Evolutionary conservation across 352 stramenopile species (phyloP), one percentile per base, ranked within the genome.

Genomic region (Aphanomyces stellatus): DNA sequence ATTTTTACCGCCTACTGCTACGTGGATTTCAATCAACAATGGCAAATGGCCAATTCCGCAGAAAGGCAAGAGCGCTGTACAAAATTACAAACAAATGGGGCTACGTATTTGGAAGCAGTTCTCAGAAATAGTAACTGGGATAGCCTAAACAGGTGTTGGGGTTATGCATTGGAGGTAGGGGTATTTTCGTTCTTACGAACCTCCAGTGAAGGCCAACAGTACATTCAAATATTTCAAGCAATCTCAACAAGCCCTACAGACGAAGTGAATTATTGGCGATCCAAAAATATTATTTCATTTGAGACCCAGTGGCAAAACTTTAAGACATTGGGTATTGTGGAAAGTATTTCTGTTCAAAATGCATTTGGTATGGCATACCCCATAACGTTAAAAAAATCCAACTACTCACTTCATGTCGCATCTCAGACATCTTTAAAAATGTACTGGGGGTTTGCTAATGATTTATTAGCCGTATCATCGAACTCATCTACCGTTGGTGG

Each of bases 401-500:
- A 30, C 4, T 17, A 7, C 1, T 51, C 56, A 22, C 28, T 64
- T 3, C 30, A 64, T 24, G 25, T 35, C 8, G 41, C 56, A 25
- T 22, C 11, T 19, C 56, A 64, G 19, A 64, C 2, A 2, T 51
- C 31, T 19, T 51, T 64, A 30, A 25, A 49, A 22, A 64, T 64
- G 56, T 64, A 64, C 30, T 64, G 56, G 56, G 35, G 37, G 19
- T 64, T 64, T 51, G 56, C 56, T 5, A 64, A 30, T 30, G 56
- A 64, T 35, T 25, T 64, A 25, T 64, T 24, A 30, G 56, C 56
- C 6, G n/a, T n/a, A 35, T 64, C 24, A 27, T 4, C 8, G 51
- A 27, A 17, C 40, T n/a, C n/a, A 8, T 11, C n/a, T 51, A 17
- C 11, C 7, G 11, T n/a, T 7, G 53, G n/a, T n/a, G 17, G 0